phyloP scores from a whole-genome alignment of 2,329 filamentous ascomycete species.

The Ceratocystis smalleyi region DNA sequence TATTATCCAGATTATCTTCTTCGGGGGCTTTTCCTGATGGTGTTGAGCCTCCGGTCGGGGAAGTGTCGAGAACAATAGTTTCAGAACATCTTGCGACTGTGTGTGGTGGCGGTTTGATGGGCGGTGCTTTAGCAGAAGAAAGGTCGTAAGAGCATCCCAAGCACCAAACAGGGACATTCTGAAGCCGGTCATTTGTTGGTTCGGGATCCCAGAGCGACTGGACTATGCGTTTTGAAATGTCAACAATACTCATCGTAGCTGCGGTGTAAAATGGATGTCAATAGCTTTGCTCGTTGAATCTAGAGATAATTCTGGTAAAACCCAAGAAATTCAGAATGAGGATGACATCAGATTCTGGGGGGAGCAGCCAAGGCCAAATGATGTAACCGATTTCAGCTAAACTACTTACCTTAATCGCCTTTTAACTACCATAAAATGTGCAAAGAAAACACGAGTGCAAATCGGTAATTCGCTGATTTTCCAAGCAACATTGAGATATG shows the following conservation, averaged over 20 bases:
- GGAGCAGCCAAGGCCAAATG: neutral
- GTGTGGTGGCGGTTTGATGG: neutral
- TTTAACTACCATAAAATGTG: neutral
- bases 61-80: neutral
- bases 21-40: neutral
- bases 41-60: neutral
- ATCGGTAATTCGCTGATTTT: too few species aligned
- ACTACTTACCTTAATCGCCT: neutral
- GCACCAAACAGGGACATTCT: constrained; percentile 67
- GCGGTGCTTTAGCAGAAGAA: constrained; percentile 9
- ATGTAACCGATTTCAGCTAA: constrained; percentile 10
- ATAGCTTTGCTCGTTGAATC: neutral
- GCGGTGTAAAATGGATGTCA: neutral
- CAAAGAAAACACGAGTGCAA: neutral
- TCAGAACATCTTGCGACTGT: neutral
- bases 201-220: constrained; percentile 88
- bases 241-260: constrained; percentile 37
- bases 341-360: constrained; percentile 13
- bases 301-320: neutral
- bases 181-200: constrained; percentile 58
- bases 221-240: constrained; percentile 68
- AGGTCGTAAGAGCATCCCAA: constrained; percentile 43
- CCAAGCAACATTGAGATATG: neutral
- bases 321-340: constrained; percentile 4
- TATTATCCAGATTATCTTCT: constrained; percentile 7